These are phyloP conservation scores for Tephrocybe sp. DNA, from an alignment of 768 basidiomycete species.

Conservation along the genomic window DNA sequence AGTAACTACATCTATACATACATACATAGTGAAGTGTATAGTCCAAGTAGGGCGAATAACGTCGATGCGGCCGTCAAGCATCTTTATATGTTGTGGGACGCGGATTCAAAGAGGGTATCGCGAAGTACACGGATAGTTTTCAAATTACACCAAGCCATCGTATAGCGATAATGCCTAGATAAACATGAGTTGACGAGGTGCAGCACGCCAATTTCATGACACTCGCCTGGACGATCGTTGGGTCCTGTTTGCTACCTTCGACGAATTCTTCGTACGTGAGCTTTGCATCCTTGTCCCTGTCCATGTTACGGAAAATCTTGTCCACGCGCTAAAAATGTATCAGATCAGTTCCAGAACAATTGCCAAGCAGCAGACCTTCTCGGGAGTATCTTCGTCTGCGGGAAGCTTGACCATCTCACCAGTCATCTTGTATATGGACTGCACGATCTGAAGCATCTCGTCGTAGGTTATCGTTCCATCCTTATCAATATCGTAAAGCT, in stretches of 20 bases:
- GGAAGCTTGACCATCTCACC: constrained; percentile 99
- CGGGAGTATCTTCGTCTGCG: constrained; percentile 98
- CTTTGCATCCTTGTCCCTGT: constrained; percentile 90
- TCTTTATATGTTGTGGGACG: neutral
- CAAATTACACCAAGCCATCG: constrained; percentile 81
- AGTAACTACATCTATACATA: neutral
- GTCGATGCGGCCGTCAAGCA: neutral
- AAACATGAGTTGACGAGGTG: constrained; percentile 6
- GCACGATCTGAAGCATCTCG: constrained; percentile 98
- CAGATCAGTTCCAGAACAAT: too few species aligned
- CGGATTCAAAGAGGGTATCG: neutral
- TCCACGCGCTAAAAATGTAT: constrained; percentile 75
- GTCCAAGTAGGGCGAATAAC: neutral
- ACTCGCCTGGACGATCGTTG: constrained; percentile 93
- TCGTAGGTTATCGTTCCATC: constrained; percentile 98
- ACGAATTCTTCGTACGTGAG: constrained; percentile 97
- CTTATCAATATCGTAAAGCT: constrained; percentile 97
- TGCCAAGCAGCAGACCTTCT: too few species aligned
- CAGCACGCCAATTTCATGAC: constrained; percentile 6
- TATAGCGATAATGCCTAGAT: constrained; percentile 88
- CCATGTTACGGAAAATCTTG: constrained; percentile 99
- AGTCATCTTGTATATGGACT: constrained; percentile 99
- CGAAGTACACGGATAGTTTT: neutral
- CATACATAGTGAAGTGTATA: neutral
- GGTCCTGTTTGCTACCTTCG: constrained; percentile 98